Conservation (phyloP, 768 basidiomycete genomes). For the Hypholoma sublateritium region DNA sequence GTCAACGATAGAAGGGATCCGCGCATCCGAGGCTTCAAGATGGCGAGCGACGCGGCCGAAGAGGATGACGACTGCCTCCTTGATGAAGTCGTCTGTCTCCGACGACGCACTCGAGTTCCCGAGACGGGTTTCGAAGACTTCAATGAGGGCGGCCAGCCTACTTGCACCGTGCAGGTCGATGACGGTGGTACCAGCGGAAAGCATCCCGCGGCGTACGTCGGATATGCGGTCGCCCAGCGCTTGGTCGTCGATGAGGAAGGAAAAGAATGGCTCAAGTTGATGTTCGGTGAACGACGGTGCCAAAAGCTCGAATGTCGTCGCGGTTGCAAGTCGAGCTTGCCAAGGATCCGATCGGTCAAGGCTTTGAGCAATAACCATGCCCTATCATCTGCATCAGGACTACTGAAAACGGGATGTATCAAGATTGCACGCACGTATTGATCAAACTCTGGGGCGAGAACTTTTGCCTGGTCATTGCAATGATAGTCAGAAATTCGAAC, state of each 20-base stretch:
- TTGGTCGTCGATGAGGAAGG: constrained; percentile 81
- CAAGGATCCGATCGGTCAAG: constrained; percentile 90
- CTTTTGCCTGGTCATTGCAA: constrained; percentile 58
- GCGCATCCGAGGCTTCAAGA: constrained; percentile 71
- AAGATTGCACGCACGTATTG: constrained; percentile 62
- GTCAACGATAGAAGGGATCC: constrained; percentile 81
- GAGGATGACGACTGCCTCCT: constrained; percentile 93
- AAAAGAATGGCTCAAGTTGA: constrained; percentile 73
- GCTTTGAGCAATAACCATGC: constrained; percentile 88
- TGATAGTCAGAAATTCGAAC: not conserved
- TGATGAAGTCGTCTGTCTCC: constrained; percentile 83
- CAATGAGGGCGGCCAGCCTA: constrained; percentile 71
- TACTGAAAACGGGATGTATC: not conserved
- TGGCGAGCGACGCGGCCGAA: constrained; percentile 92
- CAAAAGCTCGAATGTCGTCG: constrained; percentile 62
- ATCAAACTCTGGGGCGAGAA: constrained; percentile 90
- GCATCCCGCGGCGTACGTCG: constrained; percentile 84
- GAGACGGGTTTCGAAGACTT: constrained; percentile 80
- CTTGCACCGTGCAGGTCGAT: constrained; percentile 82
- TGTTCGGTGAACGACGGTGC: constrained; percentile 63
- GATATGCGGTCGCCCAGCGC: constrained; percentile 84
- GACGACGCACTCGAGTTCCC: constrained; percentile 51
- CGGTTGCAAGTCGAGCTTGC: constrained; percentile 76
- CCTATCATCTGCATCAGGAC: constrained; percentile 44
- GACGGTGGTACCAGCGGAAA: constrained; percentile 78